These are phyloP conservation scores for Triangularia verruculosa DNA, from an alignment of 2,329 filamentous ascomycete genomes.

Conservation along the genomic window DNA sequence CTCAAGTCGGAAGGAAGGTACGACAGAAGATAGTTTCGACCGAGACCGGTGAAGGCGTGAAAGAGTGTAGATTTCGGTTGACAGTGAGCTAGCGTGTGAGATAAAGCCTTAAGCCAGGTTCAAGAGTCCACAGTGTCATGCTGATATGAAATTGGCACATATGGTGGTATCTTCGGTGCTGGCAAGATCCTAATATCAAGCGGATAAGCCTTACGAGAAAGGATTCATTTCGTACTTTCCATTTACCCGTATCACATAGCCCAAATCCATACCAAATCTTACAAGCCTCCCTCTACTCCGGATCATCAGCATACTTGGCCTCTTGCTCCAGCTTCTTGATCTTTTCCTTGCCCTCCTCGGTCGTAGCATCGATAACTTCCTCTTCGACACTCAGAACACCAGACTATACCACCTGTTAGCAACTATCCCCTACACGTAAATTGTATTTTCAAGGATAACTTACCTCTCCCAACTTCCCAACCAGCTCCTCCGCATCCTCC, in stretches of 20 bases:
- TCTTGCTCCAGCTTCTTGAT: constrained; percentile 67
- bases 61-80: too few species aligned
- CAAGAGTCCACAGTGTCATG: not conserved
- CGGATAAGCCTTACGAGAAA: not conserved
- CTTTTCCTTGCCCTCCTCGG: constrained; percentile 75
- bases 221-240: not conserved
- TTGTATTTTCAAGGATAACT: constrained; percentile 22
- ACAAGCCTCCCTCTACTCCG: constrained; percentile 18
- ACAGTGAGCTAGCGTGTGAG: too few species aligned
- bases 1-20: too few species aligned
- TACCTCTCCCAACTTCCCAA: constrained; percentile 69
- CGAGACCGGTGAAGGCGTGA: too few species aligned
- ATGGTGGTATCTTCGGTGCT: not conserved
- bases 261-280: not conserved
- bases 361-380: constrained; percentile 92
- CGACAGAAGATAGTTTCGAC: too few species aligned
- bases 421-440: not conserved
- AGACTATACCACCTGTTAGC: constrained; percentile 50
- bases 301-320: constrained; percentile 23
- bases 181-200: not conserved
- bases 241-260: not conserved
- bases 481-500: constrained; percentile 76
- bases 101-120: not conserved
- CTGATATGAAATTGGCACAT: not conserved
- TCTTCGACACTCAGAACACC: constrained; percentile 89